phyloP scores from a whole-genome alignment of 2,329 filamentous ascomycete species.

The Cladophialophora bantiana region DNA sequence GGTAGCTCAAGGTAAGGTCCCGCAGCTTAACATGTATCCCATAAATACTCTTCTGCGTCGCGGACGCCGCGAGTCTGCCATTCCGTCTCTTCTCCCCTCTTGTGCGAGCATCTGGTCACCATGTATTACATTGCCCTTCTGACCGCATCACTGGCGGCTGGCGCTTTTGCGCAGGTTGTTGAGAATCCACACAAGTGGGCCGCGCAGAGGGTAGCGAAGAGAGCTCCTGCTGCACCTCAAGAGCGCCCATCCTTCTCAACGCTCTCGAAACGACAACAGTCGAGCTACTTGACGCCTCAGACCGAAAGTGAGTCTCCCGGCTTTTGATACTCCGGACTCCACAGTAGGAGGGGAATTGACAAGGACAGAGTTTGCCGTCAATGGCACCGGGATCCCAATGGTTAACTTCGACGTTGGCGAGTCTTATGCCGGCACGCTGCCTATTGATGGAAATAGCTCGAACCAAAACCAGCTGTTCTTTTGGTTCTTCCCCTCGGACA shows the following conservation, averaged over 20 bases:
- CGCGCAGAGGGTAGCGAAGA: slow-evolving; percentile 23
- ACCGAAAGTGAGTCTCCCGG: slow-evolving; percentile 33
- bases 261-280: slow-evolving; percentile 29
- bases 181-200: slow-evolving; percentile 31
- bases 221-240: slow-evolving; percentile 7
- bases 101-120: background rate
- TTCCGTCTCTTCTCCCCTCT: background rate
- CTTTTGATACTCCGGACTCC: background rate
- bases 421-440: slow-evolving; percentile 59
- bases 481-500: slow-evolving; percentile 63
- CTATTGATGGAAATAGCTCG: slow-evolving; percentile 54
- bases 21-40: background rate
- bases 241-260: background rate
- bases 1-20: slow-evolving; percentile 13
- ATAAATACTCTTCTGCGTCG: slow-evolving; percentile 17
- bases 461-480: slow-evolving; percentile 48
- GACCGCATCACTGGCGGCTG: slow-evolving; percentile 27
- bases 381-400: slow-evolving; percentile 70
- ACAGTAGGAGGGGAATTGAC: slow-evolving; percentile 24
- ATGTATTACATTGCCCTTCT: slow-evolving; percentile 27
- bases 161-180: slow-evolving; percentile 26
- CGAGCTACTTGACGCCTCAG: slow-evolving; percentile 32
- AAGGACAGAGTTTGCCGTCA: slow-evolving; percentile 65
- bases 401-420: slow-evolving; percentile 71
- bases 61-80: background rate